A percentile compares a stretch with the other conserved stretches of the same genome.
Conservation (phyloP, 352 stramenopile genomes). For the Discostella stelligera region DNA sequence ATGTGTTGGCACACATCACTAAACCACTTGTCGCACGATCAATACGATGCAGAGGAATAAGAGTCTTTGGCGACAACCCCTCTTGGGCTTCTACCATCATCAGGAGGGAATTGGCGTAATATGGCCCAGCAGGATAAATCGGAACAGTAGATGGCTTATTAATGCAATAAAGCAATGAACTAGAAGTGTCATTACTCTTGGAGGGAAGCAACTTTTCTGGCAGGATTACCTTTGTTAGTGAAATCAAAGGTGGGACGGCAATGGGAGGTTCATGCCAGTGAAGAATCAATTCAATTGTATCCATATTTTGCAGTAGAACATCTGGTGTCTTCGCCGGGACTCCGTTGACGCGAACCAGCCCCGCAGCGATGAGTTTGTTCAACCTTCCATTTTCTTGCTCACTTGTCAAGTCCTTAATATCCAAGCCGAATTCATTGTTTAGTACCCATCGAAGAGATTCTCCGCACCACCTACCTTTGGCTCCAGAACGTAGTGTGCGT, state of each 20-base stretch:
- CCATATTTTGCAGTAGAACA: conserved; percentile 63
- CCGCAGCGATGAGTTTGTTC: conserved; percentile 44
- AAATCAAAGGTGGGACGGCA: conserved; percentile 49
- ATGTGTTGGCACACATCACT: conserved; percentile 59
- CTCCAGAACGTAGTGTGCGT: conserved; percentile 53
- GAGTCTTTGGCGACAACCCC: conserved; percentile 50
- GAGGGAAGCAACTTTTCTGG: conserved; percentile 34
- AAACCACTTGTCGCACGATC: conserved; percentile 77
- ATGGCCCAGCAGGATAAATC: conserved; percentile 92
- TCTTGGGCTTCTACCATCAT: conserved; percentile 77
- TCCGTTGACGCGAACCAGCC: conserved; percentile 67
- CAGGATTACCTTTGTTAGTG: conserved; percentile 55
- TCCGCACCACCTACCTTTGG: conserved; percentile 74
- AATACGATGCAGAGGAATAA: conserved; percentile 74
- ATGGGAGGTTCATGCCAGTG: conserved; percentile 79
- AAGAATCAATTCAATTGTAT: conserved; percentile 62
- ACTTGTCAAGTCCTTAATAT: conserved; percentile 16
- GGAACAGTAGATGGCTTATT: conserved; percentile 89
- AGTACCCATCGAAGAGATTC: conserved; percentile 56
- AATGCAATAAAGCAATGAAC: conserved; percentile 52
- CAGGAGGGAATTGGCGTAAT: conserved; percentile 92
- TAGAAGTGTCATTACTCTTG: conserved; percentile 25
- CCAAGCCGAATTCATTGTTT: conserved; percentile 63
- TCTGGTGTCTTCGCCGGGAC: conserved; percentile 18
- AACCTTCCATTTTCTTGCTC: conserved; percentile 29